phyloP scores from a whole-genome alignment of 108 stramenopile species.

The Craspedostauros australis region DNA sequence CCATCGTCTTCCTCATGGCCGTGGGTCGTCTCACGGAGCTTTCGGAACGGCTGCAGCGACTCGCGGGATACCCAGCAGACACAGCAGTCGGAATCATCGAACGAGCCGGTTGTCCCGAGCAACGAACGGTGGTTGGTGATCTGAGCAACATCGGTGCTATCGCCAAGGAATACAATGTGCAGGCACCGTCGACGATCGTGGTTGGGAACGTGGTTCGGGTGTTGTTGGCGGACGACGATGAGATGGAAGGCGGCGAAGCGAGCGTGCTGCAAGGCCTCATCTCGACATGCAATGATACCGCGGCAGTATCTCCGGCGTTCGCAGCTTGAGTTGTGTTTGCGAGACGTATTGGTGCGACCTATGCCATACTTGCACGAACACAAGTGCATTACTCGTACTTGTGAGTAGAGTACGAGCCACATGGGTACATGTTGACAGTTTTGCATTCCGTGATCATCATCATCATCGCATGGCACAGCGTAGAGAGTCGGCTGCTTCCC shows the following conservation, averaged over 20 bases:
- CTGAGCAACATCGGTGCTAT: constrained; percentile 75
- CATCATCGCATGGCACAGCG: too few species aligned
- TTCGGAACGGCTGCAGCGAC: constrained; percentile 36
- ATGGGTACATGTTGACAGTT: too few species aligned
- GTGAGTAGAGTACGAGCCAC: too few species aligned
- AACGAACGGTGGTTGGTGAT: constrained; percentile 74
- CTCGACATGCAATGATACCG: too few species aligned
- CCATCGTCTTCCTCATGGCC: constrained; percentile 87
- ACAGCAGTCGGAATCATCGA: constrained; percentile 85
- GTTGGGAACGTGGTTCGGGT: constrained; percentile 84
- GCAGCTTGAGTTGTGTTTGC: too few species aligned
- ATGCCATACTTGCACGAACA: too few species aligned
- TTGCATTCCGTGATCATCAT: too few species aligned
- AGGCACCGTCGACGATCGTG: constrained; percentile 82
- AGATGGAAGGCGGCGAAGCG: constrained; percentile 1
- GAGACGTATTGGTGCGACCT: too few species aligned
- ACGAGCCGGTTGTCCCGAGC: constrained; percentile 74
- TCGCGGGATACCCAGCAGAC: constrained; percentile 64
- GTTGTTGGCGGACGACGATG: constrained; percentile 44
- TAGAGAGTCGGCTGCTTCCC: too few species aligned
- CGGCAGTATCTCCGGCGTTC: too few species aligned
- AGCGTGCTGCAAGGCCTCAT: constrained; percentile 26
- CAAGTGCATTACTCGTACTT: too few species aligned
- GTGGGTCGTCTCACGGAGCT: constrained; percentile 71
- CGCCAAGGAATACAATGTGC: constrained; percentile 61